Percentiles rank a stretch among this genome's conserved stretches.
Conservation (phyloP, 768 basidiomycete genomes). For the Baorangia bicolor region DNA sequence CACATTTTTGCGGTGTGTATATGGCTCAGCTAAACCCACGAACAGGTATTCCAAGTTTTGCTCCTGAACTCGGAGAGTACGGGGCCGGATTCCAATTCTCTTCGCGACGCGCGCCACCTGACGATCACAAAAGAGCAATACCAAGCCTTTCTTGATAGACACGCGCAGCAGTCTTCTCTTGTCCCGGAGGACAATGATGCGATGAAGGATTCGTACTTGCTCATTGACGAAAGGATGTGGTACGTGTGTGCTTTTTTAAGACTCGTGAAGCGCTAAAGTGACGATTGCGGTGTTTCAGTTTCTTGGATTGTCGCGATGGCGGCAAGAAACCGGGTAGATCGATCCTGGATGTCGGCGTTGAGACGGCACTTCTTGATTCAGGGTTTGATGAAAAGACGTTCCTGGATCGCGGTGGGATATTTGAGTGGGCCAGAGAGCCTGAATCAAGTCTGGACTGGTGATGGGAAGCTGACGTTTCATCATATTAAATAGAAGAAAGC, state of each 20-base stretch:
- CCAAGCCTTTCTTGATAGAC: conserved; percentile 33
- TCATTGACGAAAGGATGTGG: conserved; percentile 39
- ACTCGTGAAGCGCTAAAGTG: background rate
- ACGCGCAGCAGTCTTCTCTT: conserved; percentile 25
- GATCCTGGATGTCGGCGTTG: conserved; percentile 12
- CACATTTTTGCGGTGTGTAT: background rate
- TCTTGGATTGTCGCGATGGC: conserved; percentile 33
- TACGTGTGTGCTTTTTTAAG: background rate
- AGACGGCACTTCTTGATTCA: conserved; percentile 16
- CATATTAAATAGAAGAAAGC: background rate
- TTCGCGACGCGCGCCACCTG: conserved; percentile 30
- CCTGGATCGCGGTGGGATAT: conserved; percentile 8
- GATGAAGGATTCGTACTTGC: conserved; percentile 40
- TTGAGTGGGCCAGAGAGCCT: conserved; percentile 3
- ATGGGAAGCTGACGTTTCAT: background rate
- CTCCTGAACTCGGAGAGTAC: conserved; percentile 32
- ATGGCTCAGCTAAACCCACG: background rate
- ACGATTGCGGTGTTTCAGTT: conserved; percentile 14
- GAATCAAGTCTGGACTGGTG: conserved; percentile 11
- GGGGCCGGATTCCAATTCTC: conserved; percentile 20
- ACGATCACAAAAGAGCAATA: conserved; percentile 34
- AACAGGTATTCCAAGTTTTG: conserved; percentile 32
- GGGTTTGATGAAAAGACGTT: conserved; percentile 14
- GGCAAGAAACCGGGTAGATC: conserved; percentile 27
- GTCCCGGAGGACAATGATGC: conserved; percentile 38